phyloP scores from a whole-genome alignment of 352 stramenopile genomes.

The Globisporangium acanthophoron region DNA sequence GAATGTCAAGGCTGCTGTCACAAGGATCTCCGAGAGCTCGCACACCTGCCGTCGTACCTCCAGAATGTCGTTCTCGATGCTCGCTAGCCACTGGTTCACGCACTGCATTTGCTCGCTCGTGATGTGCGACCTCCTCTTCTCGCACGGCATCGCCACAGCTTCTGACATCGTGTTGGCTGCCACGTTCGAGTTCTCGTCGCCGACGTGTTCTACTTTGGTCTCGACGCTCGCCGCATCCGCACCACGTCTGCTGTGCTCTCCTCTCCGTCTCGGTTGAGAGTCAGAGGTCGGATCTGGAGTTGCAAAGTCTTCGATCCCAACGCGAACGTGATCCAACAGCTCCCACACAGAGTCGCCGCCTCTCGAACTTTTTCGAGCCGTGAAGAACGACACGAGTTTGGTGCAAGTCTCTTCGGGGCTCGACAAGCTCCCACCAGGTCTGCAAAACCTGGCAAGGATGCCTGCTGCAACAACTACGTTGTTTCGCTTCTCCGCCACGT shows the following conservation, averaged over 20 bases:
- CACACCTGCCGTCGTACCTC: constrained; percentile 6
- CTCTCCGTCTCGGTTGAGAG: neutral
- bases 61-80: constrained; percentile 6
- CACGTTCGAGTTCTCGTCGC: constrained; percentile 6
- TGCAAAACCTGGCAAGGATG: constrained; percentile 2
- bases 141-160: neutral
- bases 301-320: neutral
- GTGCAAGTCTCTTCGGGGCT: neutral
- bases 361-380: neutral
- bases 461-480: constrained; percentile 8
- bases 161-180: neutral
- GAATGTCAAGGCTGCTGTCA: neutral
- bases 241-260: neutral
- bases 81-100: constrained; percentile 18
- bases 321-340: constrained; percentile 9
- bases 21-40: neutral
- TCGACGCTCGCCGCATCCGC: neutral
- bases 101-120: constrained; percentile 23
- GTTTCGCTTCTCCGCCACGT: constrained; percentile 2
- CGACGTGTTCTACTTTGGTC: neutral
- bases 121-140: constrained; percentile 18
- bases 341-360: neutral
- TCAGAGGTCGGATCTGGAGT: neutral
- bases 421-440: too few species aligned
- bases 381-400: constrained; percentile 3